Base-by-base conservation (phyloP, 192 early-diverging fungal species). In the Cladochytrium replicatum region DNA sequence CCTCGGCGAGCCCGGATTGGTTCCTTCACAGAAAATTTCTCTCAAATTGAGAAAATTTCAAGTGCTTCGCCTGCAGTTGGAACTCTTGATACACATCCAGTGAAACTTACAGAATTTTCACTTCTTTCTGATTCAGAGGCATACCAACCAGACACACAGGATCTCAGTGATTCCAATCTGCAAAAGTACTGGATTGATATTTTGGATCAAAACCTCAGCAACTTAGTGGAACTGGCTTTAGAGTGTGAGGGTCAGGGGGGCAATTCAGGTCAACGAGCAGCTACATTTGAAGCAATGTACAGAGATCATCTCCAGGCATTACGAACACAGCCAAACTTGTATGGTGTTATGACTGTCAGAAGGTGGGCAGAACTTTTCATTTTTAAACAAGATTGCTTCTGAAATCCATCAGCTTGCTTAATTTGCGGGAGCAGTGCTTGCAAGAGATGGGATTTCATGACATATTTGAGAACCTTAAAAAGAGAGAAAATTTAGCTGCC, bases 1-100 rank as follows among this genome's bases (percentile, higher is more conserved):
- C 61, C 66, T 17, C 29, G 58, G 24, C 22, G 47, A 30, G 43
- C 21, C 15, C 46, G 60, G 19, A 41, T 51, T 7, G 67, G 68
- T 45, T 91, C 90, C 41, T 91, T 86, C 45, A 83, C 78, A 2
- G 90, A 93, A 66, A 93, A 89, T 60, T 91, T 89, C 54, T 77
- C 74, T 4, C 67, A 78, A 1, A 60, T 78, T 7, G 62, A 75
- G 41, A 66, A 71, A 29, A 74, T 82, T 3, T 67, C 82, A 8
- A 75, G 63, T 24, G 51, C 68, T 8, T 54, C 68, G 1, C 50
- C 73, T 0, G 74, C 84, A 19, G 76, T 83, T 41, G 86, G 86
- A 2, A 61, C 77, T 38, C 58, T 87, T 51, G 85, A 87, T 55
- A 58, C 66, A 8, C 70, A 67, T 41, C 71, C 75, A 15, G 55